Evolutionary conservation across 495 filamentous ascomycete genomes (phyloP), one percentile per base, ranked within the genome.

Genomic region (Penicillium argentinense): DNA sequence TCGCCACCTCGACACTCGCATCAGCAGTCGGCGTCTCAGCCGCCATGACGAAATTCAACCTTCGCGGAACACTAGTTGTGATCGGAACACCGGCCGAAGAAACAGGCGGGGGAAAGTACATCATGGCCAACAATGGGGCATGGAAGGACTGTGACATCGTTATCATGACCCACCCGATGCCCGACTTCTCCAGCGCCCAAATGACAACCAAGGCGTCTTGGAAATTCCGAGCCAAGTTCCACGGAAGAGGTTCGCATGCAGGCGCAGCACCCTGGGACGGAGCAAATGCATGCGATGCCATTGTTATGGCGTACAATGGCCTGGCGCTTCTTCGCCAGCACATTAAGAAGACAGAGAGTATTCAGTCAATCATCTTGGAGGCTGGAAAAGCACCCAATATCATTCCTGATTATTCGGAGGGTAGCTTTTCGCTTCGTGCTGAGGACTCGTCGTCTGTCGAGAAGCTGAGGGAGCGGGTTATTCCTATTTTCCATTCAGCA

Each of bases 41-140:
- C 1, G 53, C 74, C 12, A 63, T 84, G 26, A 57, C 59, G 39
- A 27, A 57, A 12, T 59, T 69, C 26, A 38, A 51, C 2, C 51
- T 81, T 4, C 48, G 56, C 2, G 82, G 82, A 8, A 78, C 74
- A 42, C 71, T 83, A 1, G 51, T 78, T 22, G 50, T 85, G 24
- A 76, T 85, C 22, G 81, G 82, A 27, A 85, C 82, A 0, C 83
- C 83, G 1, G 83, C 77, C 0, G 81, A 86, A 64, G 81, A 85
- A 70, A 73, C 70, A 4, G 75, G 79, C 23, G 81, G 80, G 5
- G 83, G 81, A 13, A 85, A 86, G 54, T 79, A 80, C 56, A 74
- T 68, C 32, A 69, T 85, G n/a, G 60, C 82, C 23, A 46, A 79
- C n/a, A 68, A 70, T 4, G 80, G 78, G 0, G 81, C 79, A 2